Evolutionary conservation across 2,329 filamentous ascomycete genomes (phyloP).

Genomic region (Colletotrichum tropicale): DNA sequence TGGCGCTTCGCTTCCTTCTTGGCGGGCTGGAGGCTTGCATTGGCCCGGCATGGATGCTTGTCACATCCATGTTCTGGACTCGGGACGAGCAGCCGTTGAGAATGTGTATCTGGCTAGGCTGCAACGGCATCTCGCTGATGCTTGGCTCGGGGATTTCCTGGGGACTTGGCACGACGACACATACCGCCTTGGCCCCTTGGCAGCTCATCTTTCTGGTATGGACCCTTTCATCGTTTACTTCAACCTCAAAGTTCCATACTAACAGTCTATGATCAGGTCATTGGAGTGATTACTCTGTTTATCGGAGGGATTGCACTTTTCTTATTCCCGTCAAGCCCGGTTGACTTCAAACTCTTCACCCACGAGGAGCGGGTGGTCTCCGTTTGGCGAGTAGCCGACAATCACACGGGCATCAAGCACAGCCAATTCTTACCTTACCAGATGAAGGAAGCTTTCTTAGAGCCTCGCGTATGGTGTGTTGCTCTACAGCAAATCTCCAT

Average conservation of each 20-base stretch:
- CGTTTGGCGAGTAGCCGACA: not conserved
- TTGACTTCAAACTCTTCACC: not conserved
- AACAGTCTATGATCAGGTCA: not conserved
- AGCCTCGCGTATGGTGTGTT: not conserved
- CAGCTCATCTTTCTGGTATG: not conserved
- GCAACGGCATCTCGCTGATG: not conserved
- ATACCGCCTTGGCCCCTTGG: not conserved
- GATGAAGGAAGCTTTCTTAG: not conserved
- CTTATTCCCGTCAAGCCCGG: not conserved
- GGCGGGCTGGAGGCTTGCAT: slow-evolving; percentile 33
- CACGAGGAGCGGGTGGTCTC: not conserved
- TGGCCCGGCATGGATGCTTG: slow-evolving; percentile 30
- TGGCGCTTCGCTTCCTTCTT: slow-evolving; percentile 35
- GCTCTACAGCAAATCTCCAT: not conserved
- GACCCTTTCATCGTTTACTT: not conserved
- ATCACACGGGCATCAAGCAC: not conserved
- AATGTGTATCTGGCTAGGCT: slow-evolving; percentile 19
- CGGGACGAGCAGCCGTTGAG: slow-evolving; percentile 33
- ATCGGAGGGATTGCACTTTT: not conserved
- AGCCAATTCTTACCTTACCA: not conserved
- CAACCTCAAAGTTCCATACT: not conserved
- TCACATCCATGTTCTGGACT: slow-evolving; percentile 39
- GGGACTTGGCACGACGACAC: not conserved
- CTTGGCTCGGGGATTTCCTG: not conserved
- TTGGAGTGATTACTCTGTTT: not conserved